Percentiles rank a stretch among this genome's conserved stretches.
phyloP scores from a whole-genome alignment of 371 early-diverging fungal species.

The Mortierella sp. region DNA sequence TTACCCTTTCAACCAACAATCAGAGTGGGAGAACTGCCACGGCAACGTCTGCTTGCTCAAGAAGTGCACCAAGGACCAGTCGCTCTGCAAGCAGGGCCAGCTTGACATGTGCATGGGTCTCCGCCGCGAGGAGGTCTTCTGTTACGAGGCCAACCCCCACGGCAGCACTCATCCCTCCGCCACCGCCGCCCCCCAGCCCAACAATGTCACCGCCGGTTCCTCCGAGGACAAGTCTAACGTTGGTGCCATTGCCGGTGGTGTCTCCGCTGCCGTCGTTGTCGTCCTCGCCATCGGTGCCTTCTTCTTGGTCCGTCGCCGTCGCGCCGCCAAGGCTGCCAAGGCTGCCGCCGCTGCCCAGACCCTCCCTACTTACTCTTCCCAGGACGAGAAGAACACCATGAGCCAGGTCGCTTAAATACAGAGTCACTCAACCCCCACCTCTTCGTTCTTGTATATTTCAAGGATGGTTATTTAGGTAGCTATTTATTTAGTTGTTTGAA shows the following conservation, averaged over 20 bases:
- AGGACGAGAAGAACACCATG: conserved; percentile 50
- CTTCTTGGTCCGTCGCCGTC: conserved; percentile 50
- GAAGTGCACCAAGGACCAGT: conserved; percentile 46
- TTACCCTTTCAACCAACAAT: not conserved
- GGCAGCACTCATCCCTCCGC: conserved; percentile 14
- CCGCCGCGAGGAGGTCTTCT: conserved; percentile 32
- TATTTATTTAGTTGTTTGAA: conserved; percentile 2
- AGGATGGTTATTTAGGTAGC: conserved; percentile 1
- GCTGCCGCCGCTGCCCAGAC: conserved; percentile 23
- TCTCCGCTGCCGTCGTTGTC: conserved; percentile 49
- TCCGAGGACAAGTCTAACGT: conserved; percentile 39
- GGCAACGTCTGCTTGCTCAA: conserved; percentile 44
- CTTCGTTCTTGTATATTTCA: conserved; percentile 6
- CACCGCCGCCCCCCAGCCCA: not conserved
- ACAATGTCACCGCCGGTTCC: conserved; percentile 9
- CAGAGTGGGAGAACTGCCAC: conserved; percentile 58
- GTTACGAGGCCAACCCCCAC: conserved; percentile 31
- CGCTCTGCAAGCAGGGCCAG: conserved; percentile 35
- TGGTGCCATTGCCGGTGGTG: conserved; percentile 57
- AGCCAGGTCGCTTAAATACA: conserved; percentile 34
- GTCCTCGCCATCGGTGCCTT: conserved; percentile 42
- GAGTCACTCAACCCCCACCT: not conserved
- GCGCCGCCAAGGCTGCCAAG: conserved; percentile 36
- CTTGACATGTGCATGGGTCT: conserved; percentile 43
- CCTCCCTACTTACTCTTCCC: conserved; percentile 43